These are phyloP conservation scores for Peniophora sp. DNA, from an alignment of 1,284 basidiomycete species.

Conservation along the genomic window DNA sequence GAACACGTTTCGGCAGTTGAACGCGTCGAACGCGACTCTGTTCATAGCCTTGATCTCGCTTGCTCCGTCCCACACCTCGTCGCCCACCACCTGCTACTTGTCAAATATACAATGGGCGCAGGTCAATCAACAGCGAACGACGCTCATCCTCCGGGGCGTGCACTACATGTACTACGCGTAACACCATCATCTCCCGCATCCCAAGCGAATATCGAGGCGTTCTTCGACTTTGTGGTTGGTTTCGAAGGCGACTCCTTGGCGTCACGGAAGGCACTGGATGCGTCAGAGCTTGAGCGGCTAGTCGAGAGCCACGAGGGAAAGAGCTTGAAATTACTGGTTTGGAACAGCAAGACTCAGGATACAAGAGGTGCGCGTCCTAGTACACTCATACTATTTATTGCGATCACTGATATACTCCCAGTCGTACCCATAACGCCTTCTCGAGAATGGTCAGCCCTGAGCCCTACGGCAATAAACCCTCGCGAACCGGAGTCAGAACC, in stretches of 20 bases:
- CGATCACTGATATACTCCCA: conserved; percentile 21
- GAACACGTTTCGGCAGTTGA: too few relatives aligned
- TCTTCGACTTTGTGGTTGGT: conserved; percentile 95
- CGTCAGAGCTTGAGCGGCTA: conserved; percentile 69
- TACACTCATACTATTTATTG: neutral
- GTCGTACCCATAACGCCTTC: conserved; percentile 84
- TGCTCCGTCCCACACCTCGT: too few relatives aligned
- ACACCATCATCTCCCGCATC: conserved; percentile 84
- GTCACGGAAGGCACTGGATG: conserved; percentile 54
- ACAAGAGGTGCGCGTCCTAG: conserved; percentile 57
- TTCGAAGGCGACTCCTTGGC: conserved; percentile 65
- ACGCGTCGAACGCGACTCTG: too few relatives aligned
- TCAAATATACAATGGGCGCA: conserved; percentile 55
- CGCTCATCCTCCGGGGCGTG: conserved; percentile 49
- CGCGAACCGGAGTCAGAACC: conserved; percentile 30
- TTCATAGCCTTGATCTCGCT: too few relatives aligned
- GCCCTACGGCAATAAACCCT: conserved; percentile 18
- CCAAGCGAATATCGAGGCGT: conserved; percentile 83
- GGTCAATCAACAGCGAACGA: conserved; percentile 58
- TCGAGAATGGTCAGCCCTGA: conserved; percentile 65
- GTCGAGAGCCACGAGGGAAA: conserved; percentile 86
- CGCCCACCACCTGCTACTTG: too few relatives aligned
- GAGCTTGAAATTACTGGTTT: conserved; percentile 74
- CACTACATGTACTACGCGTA: conserved; percentile 80
- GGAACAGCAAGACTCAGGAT: conserved; percentile 83